These are phyloP conservation scores for Trypanosoma avium DNA, from an alignment of 208 protist genomes.

Conservation along the genomic window DNA sequence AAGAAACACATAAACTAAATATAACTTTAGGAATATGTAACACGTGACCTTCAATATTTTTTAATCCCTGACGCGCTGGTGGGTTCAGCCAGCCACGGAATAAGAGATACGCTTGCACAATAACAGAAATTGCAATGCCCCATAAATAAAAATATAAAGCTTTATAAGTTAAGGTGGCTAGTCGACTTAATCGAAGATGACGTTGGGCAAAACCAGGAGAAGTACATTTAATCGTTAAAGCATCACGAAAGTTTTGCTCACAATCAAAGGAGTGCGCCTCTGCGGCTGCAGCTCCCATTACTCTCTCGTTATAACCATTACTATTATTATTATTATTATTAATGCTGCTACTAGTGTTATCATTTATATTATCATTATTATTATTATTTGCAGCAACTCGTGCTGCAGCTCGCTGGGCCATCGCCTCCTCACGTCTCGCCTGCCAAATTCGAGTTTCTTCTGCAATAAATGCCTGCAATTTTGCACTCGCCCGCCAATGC, in stretches of 20 bases:
- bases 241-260: constrained; percentile 79
- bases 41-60: constrained; percentile 80
- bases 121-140: constrained; percentile 67
- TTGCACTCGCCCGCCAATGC: constrained; percentile 77
- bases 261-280: constrained; percentile 40
- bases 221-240: constrained; percentile 81
- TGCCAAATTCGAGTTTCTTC: constrained; percentile 62
- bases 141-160: constrained; percentile 85
- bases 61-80: constrained; percentile 71
- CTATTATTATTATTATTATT: constrained; percentile 5
- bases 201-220: constrained; percentile 72
- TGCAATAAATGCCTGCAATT: constrained; percentile 66
- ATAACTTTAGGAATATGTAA: constrained; percentile 83
- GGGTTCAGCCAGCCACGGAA: constrained; percentile 88
- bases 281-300: constrained; percentile 24
- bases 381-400: constrained; percentile 26
- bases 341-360: neutral
- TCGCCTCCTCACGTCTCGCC: constrained; percentile 30
- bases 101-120: constrained; percentile 78
- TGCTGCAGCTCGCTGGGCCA: constrained; percentile 16
- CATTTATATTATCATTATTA: constrained; percentile 12
- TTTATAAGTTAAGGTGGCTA: constrained; percentile 74
- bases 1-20: constrained; percentile 55
- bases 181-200: constrained; percentile 59
- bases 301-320: constrained; percentile 1